Base-by-base conservation (phyloP, 257 asterid species). In the Misopates orontium region DNA sequence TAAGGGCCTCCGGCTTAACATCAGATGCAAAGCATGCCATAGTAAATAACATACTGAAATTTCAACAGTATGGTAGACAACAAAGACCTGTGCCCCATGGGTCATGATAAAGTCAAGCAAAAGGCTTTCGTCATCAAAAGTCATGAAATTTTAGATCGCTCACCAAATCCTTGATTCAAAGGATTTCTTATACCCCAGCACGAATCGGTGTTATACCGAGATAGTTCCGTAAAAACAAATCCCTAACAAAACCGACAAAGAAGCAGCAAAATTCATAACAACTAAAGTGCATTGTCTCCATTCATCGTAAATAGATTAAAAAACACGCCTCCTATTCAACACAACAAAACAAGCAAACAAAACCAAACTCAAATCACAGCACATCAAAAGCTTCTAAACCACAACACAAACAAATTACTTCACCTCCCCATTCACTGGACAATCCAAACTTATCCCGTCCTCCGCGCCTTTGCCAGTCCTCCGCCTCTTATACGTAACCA, bases 401-500 rank as follows among this genome's bases (percentile, higher is more conserved):
- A 39, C 22, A 63, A 36, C 32, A 36, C 3, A 13, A 59, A 62
- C 62, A 68, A 60, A 56, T 51, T 49, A 72, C 52, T 71, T 65
- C 50, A 83, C 90, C 93, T 79, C 82, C 66, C 78, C 80, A 50
- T 67, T 58, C 51, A 47, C 78, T 13, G 74, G 75, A 63, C 60
- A 76, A 64, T 65, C 75, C 21, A 64, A 56, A 64, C 59, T 42
- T 59, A 57, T 67, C 67, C 65, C 82, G 67, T 20, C 41, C 48
- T 74, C 81, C 19, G 50, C 67, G 15, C 48, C 55, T 50, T 64
- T 78, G 60, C 44, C 68, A 59, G 49, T 73, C 80, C 51, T 91
- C 68, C 95, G 87, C 83, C 97, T 83, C 85, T 84, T 83, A 77
- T 91, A 88, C 28, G 93, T 88, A 62, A 75, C 75, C 68, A 88